phyloP scores from a whole-genome alignment of 2,329 filamentous ascomycete genomes.

The Fusarium penzigii region DNA sequence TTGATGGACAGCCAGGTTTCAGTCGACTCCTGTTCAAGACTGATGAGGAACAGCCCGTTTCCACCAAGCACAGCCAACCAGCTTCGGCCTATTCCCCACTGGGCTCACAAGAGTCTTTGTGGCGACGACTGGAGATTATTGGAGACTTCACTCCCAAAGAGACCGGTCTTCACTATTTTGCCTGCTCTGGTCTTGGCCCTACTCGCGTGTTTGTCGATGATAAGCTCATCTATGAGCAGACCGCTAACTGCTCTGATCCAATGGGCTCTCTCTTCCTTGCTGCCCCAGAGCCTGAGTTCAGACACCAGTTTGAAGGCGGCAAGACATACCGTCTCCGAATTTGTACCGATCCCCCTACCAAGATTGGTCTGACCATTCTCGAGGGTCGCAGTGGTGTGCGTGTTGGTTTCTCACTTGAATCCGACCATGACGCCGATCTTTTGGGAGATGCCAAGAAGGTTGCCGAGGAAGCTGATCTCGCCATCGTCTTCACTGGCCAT shows the following conservation, averaged over 20 bases:
- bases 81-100: slow-evolving; percentile 27
- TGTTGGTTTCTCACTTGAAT: slow-evolving; percentile 32
- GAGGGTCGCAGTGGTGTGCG: slow-evolving; percentile 32
- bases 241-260: slow-evolving; percentile 27
- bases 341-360: slow-evolving; percentile 29
- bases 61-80: slow-evolving; percentile 17
- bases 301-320: slow-evolving; percentile 22
- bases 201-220: slow-evolving; percentile 29
- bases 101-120: slow-evolving; percentile 25
- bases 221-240: slow-evolving; percentile 31
- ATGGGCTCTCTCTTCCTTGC: slow-evolving; percentile 33
- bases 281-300: slow-evolving; percentile 28
- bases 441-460: slow-evolving; percentile 52
- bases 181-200: slow-evolving; percentile 31
- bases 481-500: slow-evolving; percentile 57
- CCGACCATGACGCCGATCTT: slow-evolving; percentile 34
- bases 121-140: slow-evolving; percentile 27
- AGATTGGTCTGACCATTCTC: slow-evolving; percentile 30
- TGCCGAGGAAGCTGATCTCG: slow-evolving; percentile 60
- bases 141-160: slow-evolving; percentile 31
- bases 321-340: slow-evolving; percentile 30
- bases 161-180: slow-evolving; percentile 31
- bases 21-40: slow-evolving; percentile 27
- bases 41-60: slow-evolving; percentile 17
- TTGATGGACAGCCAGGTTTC: slow-evolving; percentile 32